Evolutionary conservation across 805 yeast genomes (phyloP), one percentile per base, ranked within the genome.

Genomic region (Cyberlindnera lachancei): DNA sequence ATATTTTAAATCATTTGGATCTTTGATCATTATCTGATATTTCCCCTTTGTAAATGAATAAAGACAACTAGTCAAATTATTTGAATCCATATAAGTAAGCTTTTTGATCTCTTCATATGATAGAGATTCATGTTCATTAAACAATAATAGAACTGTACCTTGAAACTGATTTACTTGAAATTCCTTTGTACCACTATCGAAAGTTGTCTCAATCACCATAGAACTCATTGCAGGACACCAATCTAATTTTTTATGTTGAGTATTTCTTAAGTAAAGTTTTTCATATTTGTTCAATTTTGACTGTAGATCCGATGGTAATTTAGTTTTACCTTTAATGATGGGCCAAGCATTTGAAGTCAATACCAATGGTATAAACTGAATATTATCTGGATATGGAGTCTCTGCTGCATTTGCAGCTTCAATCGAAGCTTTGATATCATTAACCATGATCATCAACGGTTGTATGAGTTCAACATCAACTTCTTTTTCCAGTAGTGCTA

Each of bases 21-120:
- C 22, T 23, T 42, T 45, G 9, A 27, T n/a, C 27, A 50, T 22
- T 3, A 50, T 30, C 18, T 41, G 44, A 25, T 40, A 38, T 30
- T 38, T 46, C 6, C 48, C 49, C 10, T 31, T 37, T 3, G 45
- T 41, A n/a, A 52, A 32, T 0, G 56, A 52, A 29, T 47, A 41
- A n/a, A 49, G 24, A 0, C 38, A 37, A 25, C 48, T 33, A 3
- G 44, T 35, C 3, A 49, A 23, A 4, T 32, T 33, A 19, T 19
- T 34, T 2, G 43, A 29, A n/a, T 44, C 47, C 27, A 50, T 27
- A 6, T 29, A 35, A 4, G 45, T 34, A 6, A 15, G 14, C n/a
- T 8, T 10, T 20, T 33, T 40, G 2, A 45, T 31, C 11, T 47
- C 36, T 6, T 35, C 34, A 23, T 32, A 45, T 3, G 45, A 27